A percentile compares a stretch with the other conserved stretches of the same genome.
Evolutionary conservation across 805 yeast species (phyloP).

Genomic region (Diddensiella santjacobensis): DNA sequence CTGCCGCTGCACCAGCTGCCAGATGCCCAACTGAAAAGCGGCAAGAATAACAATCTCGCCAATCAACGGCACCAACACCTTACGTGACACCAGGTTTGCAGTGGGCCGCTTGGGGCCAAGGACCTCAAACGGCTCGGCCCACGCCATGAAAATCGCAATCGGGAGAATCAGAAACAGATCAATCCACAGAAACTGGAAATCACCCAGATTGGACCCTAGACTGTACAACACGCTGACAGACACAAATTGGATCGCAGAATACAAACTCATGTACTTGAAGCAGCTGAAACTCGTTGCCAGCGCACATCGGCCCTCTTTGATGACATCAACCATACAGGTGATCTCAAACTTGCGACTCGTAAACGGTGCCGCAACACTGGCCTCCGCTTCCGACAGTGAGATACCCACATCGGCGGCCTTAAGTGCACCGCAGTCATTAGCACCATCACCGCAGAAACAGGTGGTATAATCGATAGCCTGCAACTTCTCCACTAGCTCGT

Average conservation of each 20-base stretch:
- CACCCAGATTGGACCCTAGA: conserved; percentile 90
- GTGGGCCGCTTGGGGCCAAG: conserved; percentile 79
- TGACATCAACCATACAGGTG: conserved; percentile 86
- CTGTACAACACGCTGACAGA: conserved; percentile 81
- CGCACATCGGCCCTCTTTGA: conserved; percentile 92
- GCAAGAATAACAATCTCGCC: conserved; percentile 66
- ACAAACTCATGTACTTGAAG: conserved; percentile 95
- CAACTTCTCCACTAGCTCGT: conserved; percentile 84
- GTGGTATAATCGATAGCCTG: conserved; percentile 86
- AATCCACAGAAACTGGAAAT: conserved; percentile 92
- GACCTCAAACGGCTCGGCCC: conserved; percentile 73
- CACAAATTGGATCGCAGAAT: conserved; percentile 93
- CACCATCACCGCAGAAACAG: conserved; percentile 99
- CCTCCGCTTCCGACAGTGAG: conserved; percentile 95
- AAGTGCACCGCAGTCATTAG: conserved; percentile 97
- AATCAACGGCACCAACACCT: conserved; percentile 77
- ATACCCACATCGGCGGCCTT: conserved; percentile 98
- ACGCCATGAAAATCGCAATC: conserved; percentile 92
- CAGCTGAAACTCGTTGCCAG: conserved; percentile 94
- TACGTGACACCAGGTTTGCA: conserved; percentile 87
- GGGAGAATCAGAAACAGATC: conserved; percentile 90
- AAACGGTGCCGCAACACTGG: conserved; percentile 98
- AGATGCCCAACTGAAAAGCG: conserved; percentile 61
- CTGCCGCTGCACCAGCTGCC: conserved; percentile 52
- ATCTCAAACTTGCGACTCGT: conserved; percentile 88